Evolutionary conservation across 2,329 filamentous ascomycete genomes (phyloP).

Genomic region (Trichoderma koningii): DNA sequence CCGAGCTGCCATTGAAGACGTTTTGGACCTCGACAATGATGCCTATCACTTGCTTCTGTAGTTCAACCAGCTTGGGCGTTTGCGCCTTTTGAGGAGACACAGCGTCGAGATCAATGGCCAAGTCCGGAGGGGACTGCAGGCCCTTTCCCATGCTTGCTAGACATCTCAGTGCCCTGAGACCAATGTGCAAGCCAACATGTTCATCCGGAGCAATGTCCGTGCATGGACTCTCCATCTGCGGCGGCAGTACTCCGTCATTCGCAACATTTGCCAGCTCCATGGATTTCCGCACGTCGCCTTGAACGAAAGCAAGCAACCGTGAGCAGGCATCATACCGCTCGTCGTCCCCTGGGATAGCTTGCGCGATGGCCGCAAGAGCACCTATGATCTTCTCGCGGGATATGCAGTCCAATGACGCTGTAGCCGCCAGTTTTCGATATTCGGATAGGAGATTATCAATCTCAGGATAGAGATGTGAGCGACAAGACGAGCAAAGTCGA

Average conservation of each 20-base stretch:
- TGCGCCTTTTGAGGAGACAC: conserved; percentile 36
- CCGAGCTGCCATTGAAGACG: conserved; percentile 61
- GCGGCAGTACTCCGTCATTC: background rate
- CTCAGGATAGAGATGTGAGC: conserved; percentile 67
- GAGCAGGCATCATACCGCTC: conserved; percentile 57
- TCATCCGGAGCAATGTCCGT: conserved; percentile 43
- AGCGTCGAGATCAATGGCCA: conserved; percentile 66
- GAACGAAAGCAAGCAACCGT: conserved; percentile 62
- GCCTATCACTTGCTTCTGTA: conserved; percentile 52
- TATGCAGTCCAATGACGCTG: conserved; percentile 58
- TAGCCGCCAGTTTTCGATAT: conserved; percentile 65
- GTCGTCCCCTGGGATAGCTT: conserved; percentile 64
- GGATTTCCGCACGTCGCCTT: conserved; percentile 52
- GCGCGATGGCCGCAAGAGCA: conserved; percentile 73
- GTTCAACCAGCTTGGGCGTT: conserved; percentile 30
- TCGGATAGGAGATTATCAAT: conserved; percentile 69
- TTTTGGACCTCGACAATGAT: conserved; percentile 51
- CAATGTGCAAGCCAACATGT: conserved; percentile 50
- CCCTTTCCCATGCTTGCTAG: conserved; percentile 71
- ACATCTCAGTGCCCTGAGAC: conserved; percentile 63
- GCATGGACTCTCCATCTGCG: conserved; percentile 32
- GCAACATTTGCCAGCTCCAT: conserved; percentile 31
- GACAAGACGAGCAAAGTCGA: conserved; percentile 74
- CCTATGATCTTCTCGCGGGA: conserved; percentile 74
- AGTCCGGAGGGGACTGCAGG: conserved; percentile 68